A percentile compares a stretch with the other conserved stretches of the same genome.
phyloP scores from a whole-genome alignment of 176 grass and related monocot genomes.

The Lolium rigidum region DNA sequence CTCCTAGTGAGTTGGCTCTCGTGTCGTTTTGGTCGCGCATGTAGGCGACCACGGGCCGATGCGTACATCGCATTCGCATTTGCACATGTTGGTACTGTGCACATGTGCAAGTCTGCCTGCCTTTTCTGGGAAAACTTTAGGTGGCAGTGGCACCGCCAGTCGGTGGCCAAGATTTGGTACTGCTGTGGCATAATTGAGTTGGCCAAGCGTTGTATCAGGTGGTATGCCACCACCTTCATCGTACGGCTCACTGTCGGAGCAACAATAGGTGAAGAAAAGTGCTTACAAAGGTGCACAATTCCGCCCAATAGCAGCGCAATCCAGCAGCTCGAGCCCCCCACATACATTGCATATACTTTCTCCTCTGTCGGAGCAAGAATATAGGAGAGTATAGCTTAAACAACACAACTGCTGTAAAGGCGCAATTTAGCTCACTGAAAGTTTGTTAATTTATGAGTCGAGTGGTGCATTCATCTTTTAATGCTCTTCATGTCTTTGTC shows the following conservation, averaged over 20 bases:
- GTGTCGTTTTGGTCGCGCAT: conserved; percentile 26
- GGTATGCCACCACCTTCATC: neutral
- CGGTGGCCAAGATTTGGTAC: conserved; percentile 37
- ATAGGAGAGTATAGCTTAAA: too few relatives aligned
- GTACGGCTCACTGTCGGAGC: conserved; percentile 19
- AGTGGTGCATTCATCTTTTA: too few relatives aligned
- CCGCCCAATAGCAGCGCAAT: too few relatives aligned
- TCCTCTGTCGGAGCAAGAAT: too few relatives aligned
- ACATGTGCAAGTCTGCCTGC: conserved; percentile 37
- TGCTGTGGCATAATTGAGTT: neutral
- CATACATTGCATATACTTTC: too few relatives aligned
- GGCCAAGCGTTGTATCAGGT: neutral
- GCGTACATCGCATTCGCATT: conserved; percentile 5
- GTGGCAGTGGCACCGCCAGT: conserved; percentile 12
- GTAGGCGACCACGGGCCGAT: conserved; percentile 12
- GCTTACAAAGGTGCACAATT: too few relatives aligned
- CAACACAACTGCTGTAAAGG: too few relatives aligned
- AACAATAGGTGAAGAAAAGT: neutral
- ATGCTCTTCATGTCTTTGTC: too few relatives aligned
- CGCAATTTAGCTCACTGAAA: too few relatives aligned
- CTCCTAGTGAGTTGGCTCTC: conserved; percentile 39
- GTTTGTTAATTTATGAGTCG: too few relatives aligned
- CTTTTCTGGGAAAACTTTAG: conserved; percentile 42
- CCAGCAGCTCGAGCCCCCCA: too few relatives aligned
- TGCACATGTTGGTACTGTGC: conserved; percentile 39